Conservation (phyloP, 805 yeast species). For the Scheffersomyces ergatensis region DNA sequence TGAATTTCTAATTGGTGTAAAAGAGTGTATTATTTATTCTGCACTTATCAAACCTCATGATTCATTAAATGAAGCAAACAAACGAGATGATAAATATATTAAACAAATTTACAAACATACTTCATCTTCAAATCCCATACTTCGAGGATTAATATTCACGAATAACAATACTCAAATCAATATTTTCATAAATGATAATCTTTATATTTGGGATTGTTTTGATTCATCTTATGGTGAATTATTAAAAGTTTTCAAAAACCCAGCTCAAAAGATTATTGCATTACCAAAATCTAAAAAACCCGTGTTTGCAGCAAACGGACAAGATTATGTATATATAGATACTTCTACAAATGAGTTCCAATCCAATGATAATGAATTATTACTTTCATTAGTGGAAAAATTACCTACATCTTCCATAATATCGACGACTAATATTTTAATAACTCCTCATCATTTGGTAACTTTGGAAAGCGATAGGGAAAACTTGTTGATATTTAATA, state of each 20-base stretch:
- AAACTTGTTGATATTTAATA: constrained; percentile 24
- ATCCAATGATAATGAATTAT: constrained; percentile 31
- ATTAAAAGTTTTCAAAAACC: constrained; percentile 22
- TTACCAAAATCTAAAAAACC: constrained; percentile 4
- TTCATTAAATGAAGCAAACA: constrained; percentile 20
- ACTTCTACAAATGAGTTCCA: constrained; percentile 13
- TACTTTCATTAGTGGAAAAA: constrained; percentile 13
- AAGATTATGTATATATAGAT: constrained; percentile 11
- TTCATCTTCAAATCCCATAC: neutral
- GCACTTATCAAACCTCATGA: constrained; percentile 28
- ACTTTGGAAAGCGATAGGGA: constrained; percentile 13
- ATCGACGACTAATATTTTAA: constrained; percentile 11
- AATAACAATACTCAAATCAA: constrained; percentile 22
- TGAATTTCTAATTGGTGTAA: constrained; percentile 27
- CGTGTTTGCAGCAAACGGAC: constrained; percentile 13
- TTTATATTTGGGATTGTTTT: constrained; percentile 33
- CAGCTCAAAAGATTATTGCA: constrained; percentile 8
- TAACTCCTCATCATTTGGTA: constrained; percentile 31
- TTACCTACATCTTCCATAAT: constrained; percentile 7
- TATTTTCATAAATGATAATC: constrained; percentile 13
- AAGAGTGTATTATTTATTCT: constrained; percentile 26
- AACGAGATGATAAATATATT: constrained; percentile 34
- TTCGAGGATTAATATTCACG: constrained; percentile 17
- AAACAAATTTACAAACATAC: constrained; percentile 22
- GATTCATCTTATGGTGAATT: constrained; percentile 28